Conservation (phyloP, 2,329 filamentous ascomycete genomes). For the Fulvia fulva region DNA sequence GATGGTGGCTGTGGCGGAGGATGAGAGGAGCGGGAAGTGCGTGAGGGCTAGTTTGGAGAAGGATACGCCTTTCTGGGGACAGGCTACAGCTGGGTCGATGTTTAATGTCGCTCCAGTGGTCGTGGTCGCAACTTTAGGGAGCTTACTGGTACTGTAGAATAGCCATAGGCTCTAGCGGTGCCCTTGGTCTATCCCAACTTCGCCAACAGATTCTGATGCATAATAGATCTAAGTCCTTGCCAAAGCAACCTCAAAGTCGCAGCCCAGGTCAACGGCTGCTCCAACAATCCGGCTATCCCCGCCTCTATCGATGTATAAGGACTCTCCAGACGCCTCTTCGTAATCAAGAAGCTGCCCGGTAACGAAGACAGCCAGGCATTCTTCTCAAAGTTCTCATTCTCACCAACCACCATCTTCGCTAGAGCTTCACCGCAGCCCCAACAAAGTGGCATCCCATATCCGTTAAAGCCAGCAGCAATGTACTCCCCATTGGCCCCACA, state of each 20-base stretch:
- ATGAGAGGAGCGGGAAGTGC: too few species aligned
- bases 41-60: too few species aligned
- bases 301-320: slow-evolving; percentile 14
- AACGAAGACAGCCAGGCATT: slow-evolving; percentile 16
- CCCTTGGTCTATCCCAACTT: not conserved
- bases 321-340: slow-evolving; percentile 9
- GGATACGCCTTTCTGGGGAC: too few species aligned
- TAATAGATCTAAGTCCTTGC: not conserved
- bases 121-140: too few species aligned
- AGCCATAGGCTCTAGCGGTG: too few species aligned
- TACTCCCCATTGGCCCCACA: slow-evolving; percentile 16
- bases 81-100: too few species aligned
- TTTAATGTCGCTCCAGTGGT: too few species aligned
- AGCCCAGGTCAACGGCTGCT: slow-evolving; percentile 4
- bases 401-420: slow-evolving; percentile 19
- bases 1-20: too few species aligned
- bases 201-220: not conserved
- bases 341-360: slow-evolving; percentile 15
- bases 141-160: too few species aligned
- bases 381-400: slow-evolving; percentile 13
- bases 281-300: slow-evolving; percentile 12
- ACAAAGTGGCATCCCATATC: slow-evolving; percentile 22
- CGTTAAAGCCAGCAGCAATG: slow-evolving; percentile 22
- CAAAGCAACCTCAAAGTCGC: not conserved
- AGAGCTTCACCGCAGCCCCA: slow-evolving; percentile 24